A percentile compares a stretch with the other conserved stretches of the same genome.
Conservation (phyloP, 768 basidiomycete genomes). For the Auricularia heimuer region DNA sequence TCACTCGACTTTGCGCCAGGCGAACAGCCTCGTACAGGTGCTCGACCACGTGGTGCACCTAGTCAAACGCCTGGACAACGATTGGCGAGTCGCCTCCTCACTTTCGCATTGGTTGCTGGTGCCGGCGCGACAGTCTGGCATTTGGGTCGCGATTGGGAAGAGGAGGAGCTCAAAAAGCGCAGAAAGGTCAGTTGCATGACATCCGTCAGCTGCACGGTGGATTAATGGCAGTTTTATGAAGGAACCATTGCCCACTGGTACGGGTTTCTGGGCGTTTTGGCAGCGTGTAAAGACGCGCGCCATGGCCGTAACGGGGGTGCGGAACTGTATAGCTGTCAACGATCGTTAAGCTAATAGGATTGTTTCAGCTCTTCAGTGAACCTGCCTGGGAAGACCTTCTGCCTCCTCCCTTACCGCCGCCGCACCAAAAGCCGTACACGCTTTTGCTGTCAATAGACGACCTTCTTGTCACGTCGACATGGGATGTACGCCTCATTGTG, state of each 20-base stretch:
- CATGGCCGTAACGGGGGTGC: conserved; percentile 57
- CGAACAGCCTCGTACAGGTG: not conserved
- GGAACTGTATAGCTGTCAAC: conserved; percentile 16
- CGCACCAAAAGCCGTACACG: conserved; percentile 85
- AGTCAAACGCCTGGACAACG: not conserved
- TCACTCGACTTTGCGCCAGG: not conserved
- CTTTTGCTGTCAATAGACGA: conserved; percentile 87
- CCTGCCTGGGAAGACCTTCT: conserved; percentile 89
- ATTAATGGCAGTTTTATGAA: not conserved
- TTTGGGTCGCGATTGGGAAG: conserved; percentile 72
- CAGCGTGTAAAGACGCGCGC: conserved; percentile 55
- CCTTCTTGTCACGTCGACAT: conserved; percentile 80
- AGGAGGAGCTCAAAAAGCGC: conserved; percentile 54
- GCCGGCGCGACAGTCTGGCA: conserved; percentile 49
- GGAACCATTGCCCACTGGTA: not conserved
- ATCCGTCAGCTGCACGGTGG: conserved; percentile 1
- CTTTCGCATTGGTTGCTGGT: conserved; percentile 38
- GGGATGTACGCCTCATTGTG: conserved; percentile 64
- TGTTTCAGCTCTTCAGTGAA: conserved; percentile 74
- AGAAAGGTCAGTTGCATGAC: conserved; percentile 40
- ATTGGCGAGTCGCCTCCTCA: not conserved
- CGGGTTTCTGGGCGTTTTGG: conserved; percentile 39
- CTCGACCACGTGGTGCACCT: not conserved
- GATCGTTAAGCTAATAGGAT: not conserved
- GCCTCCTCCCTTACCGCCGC: conserved; percentile 73